These are phyloP conservation scores for Botrytis porri DNA, from an alignment of 2,329 filamentous ascomycete species.

Conservation along the genomic window DNA sequence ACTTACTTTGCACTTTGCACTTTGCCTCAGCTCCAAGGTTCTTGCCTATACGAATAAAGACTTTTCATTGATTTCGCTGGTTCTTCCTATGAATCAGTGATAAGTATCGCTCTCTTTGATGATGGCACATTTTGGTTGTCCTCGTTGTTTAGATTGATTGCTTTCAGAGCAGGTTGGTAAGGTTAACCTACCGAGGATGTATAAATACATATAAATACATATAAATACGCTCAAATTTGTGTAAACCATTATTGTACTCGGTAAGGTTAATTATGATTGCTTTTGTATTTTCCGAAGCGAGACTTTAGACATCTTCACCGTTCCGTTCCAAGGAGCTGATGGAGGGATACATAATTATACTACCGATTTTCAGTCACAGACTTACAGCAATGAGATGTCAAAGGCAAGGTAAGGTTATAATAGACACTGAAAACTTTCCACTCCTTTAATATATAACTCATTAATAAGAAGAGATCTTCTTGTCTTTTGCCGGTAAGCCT, in stretches of 20 bases:
- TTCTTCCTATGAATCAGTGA: not conserved
- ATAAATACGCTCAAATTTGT: too few species aligned
- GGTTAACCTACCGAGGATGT: too few species aligned
- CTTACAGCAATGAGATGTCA: not conserved
- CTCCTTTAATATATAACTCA: too few species aligned
- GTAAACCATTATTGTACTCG: too few species aligned
- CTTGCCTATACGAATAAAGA: not conserved
- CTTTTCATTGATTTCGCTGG: not conserved
- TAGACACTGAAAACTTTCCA: too few species aligned
- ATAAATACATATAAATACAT: too few species aligned
- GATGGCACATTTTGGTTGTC: not conserved
- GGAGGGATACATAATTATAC: too few species aligned
- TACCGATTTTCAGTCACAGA: not conserved
- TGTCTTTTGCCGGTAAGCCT: not conserved
- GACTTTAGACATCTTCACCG: not conserved
- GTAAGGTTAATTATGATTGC: too few species aligned
- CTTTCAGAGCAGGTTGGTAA: too few species aligned
- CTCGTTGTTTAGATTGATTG: too few species aligned
- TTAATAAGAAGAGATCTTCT: not conserved
- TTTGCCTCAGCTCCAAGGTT: not conserved
- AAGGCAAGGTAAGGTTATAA: too few species aligned
- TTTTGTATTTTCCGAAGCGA: not conserved
- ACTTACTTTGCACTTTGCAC: too few species aligned
- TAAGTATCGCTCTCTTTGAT: not conserved
- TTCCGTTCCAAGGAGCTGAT: not conserved